Conservation (phyloP, 495 filamentous ascomycete genomes). For the Xylaria sp. region DNA sequence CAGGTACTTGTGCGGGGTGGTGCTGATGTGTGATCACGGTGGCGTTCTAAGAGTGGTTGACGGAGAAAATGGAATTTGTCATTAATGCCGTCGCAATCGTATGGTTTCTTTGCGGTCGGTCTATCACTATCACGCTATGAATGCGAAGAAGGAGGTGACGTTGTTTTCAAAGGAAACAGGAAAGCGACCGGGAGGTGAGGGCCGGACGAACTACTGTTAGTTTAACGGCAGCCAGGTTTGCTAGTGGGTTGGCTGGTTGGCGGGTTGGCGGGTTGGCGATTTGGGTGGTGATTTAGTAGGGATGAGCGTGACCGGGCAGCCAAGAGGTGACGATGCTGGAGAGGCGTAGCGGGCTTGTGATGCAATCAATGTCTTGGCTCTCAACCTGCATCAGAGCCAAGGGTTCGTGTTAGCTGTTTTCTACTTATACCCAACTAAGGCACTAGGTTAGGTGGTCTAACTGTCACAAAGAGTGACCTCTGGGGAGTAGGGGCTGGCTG, state of each 20-base stretch:
- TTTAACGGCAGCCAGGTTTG: constrained; percentile 3
- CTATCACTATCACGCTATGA: not conserved
- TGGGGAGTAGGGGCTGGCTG: not conserved
- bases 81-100: not conserved
- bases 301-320: not conserved
- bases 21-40: constrained; percentile 12
- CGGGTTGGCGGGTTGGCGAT: not conserved
- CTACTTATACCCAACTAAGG: too few species aligned
- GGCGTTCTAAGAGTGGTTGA: not conserved
- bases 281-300: too few species aligned
- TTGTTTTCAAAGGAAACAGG: not conserved
- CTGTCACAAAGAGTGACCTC: too few species aligned
- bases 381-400: not conserved
- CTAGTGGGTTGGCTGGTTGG: too few species aligned
- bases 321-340: constrained; percentile 20
- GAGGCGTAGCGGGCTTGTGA: constrained; percentile 22
- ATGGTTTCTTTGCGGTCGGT: not conserved
- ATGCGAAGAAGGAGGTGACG: not conserved
- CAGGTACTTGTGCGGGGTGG: constrained; percentile 8
- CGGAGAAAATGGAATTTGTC: constrained; percentile 4
- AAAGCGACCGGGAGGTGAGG: not conserved
- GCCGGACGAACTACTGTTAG: not conserved
- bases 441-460: too few species aligned
- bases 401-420: not conserved
- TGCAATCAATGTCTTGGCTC: constrained; percentile 22